Evolutionary conservation across 2,329 filamentous ascomycete genomes (phyloP).

Genomic region (Aspergillus calidoustus): DNA sequence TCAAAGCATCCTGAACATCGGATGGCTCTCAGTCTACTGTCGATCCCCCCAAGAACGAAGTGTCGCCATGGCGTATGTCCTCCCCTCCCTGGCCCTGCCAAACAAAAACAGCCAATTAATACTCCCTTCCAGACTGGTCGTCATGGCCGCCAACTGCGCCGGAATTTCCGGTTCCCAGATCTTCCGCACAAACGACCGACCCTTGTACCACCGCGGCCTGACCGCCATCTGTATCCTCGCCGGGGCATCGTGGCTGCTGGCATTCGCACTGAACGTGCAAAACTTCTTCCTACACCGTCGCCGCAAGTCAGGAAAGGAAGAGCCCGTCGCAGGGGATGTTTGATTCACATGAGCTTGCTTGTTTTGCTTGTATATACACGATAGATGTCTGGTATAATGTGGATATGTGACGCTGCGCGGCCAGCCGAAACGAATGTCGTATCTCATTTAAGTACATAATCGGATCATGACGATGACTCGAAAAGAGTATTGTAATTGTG

Average conservation of each 20-base stretch:
- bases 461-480: not conserved
- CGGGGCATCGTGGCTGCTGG: conserved; percentile 30
- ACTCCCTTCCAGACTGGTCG: conserved; percentile 41
- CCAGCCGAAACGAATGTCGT: not conserved
- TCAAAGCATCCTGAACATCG: conserved; percentile 56
- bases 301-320: conserved; percentile 21
- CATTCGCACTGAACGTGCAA: conserved; percentile 25
- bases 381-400: not conserved
- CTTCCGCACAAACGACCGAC: conserved; percentile 47
- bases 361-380: not conserved
- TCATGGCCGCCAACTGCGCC: conserved; percentile 66
- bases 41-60: conserved; percentile 63
- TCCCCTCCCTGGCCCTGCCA: not conserved
- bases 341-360: not conserved
- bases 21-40: conserved; percentile 62
- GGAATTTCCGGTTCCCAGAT: conserved; percentile 66
- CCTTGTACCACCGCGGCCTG: conserved; percentile 35
- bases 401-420: not conserved
- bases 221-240: conserved; percentile 33
- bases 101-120: not conserved
- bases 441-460: not conserved
- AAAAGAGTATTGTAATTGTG: not conserved
- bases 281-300: conserved; percentile 27
- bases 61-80: conserved; percentile 60
- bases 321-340: not conserved